These are phyloP conservation scores for Chytridium lagenaria DNA, from an alignment of 371 early-diverging fungal genomes.

Conservation along the genomic window DNA sequence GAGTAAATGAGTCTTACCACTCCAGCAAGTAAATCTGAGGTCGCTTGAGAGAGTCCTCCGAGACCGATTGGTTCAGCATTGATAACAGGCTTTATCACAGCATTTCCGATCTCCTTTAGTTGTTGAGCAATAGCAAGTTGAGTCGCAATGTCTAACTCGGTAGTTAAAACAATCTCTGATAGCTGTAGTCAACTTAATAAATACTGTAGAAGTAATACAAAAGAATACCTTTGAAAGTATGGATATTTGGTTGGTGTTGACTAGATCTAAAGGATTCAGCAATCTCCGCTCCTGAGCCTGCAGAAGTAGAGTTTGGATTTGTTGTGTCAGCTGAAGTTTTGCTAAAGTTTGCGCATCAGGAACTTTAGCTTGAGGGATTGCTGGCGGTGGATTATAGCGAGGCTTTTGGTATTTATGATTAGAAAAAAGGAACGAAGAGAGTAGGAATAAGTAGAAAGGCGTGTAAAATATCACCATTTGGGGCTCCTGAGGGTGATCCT, in stretches of 20 bases:
- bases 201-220: neutral
- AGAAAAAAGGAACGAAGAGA: too few relatives aligned
- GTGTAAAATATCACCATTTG: too few relatives aligned
- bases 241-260: slow-evolving; percentile 30
- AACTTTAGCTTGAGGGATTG: neutral
- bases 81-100: neutral
- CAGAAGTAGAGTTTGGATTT: slow-evolving; percentile 41
- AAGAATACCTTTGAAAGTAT: slow-evolving; percentile 52
- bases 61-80: neutral
- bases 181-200: slow-evolving; percentile 23
- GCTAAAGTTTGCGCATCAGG: neutral
- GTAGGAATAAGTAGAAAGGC: too few relatives aligned
- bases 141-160: slow-evolving; percentile 25
- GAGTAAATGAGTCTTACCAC: neutral
- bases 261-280: slow-evolving; percentile 36
- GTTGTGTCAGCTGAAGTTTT: slow-evolving; percentile 33
- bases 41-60: neutral
- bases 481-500: too few relatives aligned
- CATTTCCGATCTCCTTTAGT: slow-evolving; percentile 11
- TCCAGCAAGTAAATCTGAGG: neutral
- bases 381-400: neutral
- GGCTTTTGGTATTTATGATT: neutral
- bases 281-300: slow-evolving; percentile 30
- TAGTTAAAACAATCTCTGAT: slow-evolving; percentile 35
- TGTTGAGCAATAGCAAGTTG: slow-evolving; percentile 33